Evolutionary conservation across 306 rosid genomes (phyloP).

Genomic region (Begonia fuchsioides): DNA sequence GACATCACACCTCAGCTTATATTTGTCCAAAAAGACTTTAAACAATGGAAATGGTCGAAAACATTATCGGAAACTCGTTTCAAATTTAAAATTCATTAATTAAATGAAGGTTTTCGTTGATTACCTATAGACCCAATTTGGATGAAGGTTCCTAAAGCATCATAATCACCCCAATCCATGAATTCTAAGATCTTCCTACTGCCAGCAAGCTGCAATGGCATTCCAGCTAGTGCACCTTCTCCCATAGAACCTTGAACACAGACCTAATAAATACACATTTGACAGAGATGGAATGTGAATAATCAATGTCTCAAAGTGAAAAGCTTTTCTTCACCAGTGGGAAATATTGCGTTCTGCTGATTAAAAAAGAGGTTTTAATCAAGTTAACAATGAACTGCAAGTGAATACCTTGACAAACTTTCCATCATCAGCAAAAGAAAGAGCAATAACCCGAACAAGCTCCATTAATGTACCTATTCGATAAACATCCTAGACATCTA

Average conservation of each 20-base stretch:
- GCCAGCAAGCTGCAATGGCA: conserved; percentile 98
- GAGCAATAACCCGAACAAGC: conserved; percentile 73
- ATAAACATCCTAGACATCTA: conserved; percentile 74
- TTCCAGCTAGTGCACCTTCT: conserved; percentile 89
- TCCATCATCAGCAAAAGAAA: conserved; percentile 92
- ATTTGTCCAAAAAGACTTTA: no score
- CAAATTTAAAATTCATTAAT: conserved; percentile 4
- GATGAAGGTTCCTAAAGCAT: conserved; percentile 72
- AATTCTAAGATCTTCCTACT: conserved; percentile 68
- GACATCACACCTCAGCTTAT: no score
- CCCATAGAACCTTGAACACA: conserved; percentile 99
- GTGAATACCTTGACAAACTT: conserved; percentile 64
- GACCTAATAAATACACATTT: conserved; percentile 34
- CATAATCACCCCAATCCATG: conserved; percentile 99
- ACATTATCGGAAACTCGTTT: no score
- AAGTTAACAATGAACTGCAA: conserved; percentile 12
- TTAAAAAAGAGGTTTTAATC: background rate
- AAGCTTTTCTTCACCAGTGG: no score
- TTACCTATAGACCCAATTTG: conserved; percentile 86
- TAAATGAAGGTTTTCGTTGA: conserved; percentile 2
- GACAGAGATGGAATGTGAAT: no score
- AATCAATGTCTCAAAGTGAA: no score
- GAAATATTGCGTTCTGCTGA: no score
- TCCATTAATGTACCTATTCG: conserved; percentile 92
- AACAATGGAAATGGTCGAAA: no score